Evolutionary conservation across 768 basidiomycete genomes (phyloP).

Genomic region (Phaeotremella skinneri): DNA sequence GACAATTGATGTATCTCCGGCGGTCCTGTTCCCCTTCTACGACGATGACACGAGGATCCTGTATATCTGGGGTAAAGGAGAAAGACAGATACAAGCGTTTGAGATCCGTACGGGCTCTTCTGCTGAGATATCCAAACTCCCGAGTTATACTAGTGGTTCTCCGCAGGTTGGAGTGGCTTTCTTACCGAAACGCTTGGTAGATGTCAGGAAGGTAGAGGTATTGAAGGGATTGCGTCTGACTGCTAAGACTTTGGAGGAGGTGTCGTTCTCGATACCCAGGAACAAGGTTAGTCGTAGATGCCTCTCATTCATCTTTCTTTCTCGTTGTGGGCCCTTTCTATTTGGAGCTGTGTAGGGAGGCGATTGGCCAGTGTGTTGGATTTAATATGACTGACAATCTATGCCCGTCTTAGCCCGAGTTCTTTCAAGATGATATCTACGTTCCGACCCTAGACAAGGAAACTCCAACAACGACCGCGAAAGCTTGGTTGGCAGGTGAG

Average conservation of each 20-base stretch:
- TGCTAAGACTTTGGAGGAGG: slow-evolving; percentile 45
- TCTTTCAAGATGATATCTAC: slow-evolving; percentile 54
- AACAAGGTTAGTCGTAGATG: slow-evolving; percentile 40
- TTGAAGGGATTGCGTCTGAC: slow-evolving; percentile 45
- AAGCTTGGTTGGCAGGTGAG: slow-evolving; percentile 45
- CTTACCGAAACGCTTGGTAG: slow-evolving; percentile 47
- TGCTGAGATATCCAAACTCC: slow-evolving; percentile 42
- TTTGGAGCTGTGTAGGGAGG: no score
- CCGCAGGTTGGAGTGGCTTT: slow-evolving; percentile 49
- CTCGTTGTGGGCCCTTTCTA: no score
- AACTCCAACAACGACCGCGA: slow-evolving; percentile 16
- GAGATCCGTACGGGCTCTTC: slow-evolving; percentile 39
- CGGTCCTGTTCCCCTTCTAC: slow-evolving; percentile 50
- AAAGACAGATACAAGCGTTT: slow-evolving; percentile 48
- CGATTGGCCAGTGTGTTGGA: no score
- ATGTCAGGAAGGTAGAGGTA: slow-evolving; percentile 52
- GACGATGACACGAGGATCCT: slow-evolving; percentile 52
- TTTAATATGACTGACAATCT: not conserved
- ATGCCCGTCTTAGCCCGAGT: slow-evolving; percentile 37
- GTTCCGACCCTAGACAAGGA: slow-evolving; percentile 43
- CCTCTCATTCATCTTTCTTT: no score
- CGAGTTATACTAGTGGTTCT: slow-evolving; percentile 45
- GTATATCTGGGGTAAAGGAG: slow-evolving; percentile 52
- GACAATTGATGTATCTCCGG: slow-evolving; percentile 51
- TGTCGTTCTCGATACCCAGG: slow-evolving; percentile 50